Conservation (phyloP, 768 basidiomycete genomes). For the Leccinum rimulosum region DNA sequence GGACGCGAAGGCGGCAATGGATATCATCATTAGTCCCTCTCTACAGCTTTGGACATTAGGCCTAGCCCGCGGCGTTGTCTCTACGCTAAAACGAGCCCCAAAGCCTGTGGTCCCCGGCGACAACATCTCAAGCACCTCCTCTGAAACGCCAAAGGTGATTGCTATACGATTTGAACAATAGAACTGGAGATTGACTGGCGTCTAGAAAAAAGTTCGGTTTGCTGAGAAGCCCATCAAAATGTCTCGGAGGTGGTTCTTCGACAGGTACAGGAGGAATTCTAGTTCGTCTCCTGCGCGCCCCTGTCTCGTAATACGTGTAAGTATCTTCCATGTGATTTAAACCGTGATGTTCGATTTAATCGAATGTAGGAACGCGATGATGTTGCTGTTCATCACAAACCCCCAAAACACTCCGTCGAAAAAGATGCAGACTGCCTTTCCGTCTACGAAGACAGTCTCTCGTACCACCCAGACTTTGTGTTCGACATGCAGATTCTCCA, state of each 20-base stretch:
- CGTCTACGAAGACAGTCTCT: slow-evolving; percentile 30
- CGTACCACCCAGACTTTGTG: slow-evolving; percentile 18
- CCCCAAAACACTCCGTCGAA: slow-evolving; percentile 1
- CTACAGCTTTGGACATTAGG: slow-evolving; percentile 21
- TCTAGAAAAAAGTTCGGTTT: slow-evolving; percentile 27
- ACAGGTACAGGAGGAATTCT: slow-evolving; percentile 12
- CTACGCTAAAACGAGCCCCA: slow-evolving; percentile 8
- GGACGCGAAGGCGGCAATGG: slow-evolving; percentile 15
- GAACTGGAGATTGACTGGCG: slow-evolving; percentile 1
- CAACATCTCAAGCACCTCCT: slow-evolving; percentile 7
- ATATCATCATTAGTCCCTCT: slow-evolving; percentile 23
- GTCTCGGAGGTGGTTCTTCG: slow-evolving; percentile 18
- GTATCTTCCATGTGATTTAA: background rate
- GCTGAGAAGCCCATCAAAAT: slow-evolving; percentile 25
- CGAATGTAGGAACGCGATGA: slow-evolving; percentile 14
- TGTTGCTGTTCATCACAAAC: background rate
- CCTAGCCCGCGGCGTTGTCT: slow-evolving; percentile 5
- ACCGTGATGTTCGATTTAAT: background rate
- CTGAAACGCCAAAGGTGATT: slow-evolving; percentile 18
- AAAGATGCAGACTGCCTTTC: slow-evolving; percentile 23
- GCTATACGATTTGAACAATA: background rate
- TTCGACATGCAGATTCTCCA: slow-evolving; percentile 20
- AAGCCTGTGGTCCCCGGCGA: slow-evolving; percentile 7
- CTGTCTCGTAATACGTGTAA: slow-evolving; percentile 28
- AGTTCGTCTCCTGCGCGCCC: slow-evolving; percentile 21